These are phyloP conservation scores for Leishmania turanica DNA, from an alignment of 208 protist genomes.

Conservation along the genomic window DNA sequence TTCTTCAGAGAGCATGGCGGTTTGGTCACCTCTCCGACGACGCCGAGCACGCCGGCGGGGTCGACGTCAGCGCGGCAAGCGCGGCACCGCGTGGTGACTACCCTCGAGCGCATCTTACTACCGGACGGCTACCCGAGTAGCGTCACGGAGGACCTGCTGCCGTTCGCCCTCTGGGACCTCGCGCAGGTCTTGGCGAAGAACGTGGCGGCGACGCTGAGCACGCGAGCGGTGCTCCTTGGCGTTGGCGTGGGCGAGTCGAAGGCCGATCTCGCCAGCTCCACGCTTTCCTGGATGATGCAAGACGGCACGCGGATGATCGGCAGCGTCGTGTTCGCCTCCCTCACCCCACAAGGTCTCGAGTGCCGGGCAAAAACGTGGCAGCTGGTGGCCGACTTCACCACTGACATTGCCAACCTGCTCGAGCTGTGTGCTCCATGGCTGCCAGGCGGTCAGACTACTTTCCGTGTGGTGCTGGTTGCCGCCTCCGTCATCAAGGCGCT, in stretches of 20 bases:
- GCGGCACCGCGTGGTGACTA: slow-evolving; percentile 4
- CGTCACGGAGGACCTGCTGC: slow-evolving; percentile 53
- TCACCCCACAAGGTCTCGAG: slow-evolving; percentile 40
- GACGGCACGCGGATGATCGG: slow-evolving; percentile 57
- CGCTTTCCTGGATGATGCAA: slow-evolving; percentile 53
- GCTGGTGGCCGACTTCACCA: slow-evolving; percentile 57
- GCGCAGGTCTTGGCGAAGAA: slow-evolving; percentile 43
- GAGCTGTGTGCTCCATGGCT: slow-evolving; percentile 47
- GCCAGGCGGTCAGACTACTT: slow-evolving; percentile 19
- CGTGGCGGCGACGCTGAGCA: slow-evolving; percentile 42
- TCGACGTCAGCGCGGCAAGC: not conserved
- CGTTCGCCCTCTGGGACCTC: slow-evolving; percentile 36
- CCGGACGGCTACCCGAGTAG: slow-evolving; percentile 64
- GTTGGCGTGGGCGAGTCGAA: slow-evolving; percentile 48
- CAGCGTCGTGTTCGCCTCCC: slow-evolving; percentile 50
- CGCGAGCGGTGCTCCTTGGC: slow-evolving; percentile 55
- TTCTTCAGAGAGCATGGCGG: slow-evolving; percentile 22
- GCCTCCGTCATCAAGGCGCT: slow-evolving; percentile 46
- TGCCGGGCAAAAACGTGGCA: slow-evolving; percentile 64
- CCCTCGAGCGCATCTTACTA: slow-evolving; percentile 44
- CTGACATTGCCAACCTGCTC: slow-evolving; percentile 45
- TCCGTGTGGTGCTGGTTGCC: slow-evolving; percentile 34
- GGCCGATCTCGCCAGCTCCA: slow-evolving; percentile 50
- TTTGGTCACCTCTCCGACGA: not conserved
- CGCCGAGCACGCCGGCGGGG: not conserved